Evolutionary conservation across 306 rosid genomes (phyloP), one percentile per base, ranked within the genome.

Genomic region (Amphicarpaea edgeworthii): DNA sequence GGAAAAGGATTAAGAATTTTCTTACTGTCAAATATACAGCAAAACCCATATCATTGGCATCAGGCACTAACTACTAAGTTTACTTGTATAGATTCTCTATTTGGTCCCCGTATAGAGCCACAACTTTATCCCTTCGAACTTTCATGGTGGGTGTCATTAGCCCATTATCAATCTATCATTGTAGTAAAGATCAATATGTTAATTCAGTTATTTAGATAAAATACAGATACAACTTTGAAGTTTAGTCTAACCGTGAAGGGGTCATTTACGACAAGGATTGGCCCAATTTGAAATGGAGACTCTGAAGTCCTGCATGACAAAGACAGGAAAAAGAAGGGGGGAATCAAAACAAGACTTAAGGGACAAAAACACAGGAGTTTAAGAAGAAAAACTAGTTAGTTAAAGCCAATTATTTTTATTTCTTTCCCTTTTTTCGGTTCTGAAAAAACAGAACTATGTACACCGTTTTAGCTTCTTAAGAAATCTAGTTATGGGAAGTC

Each of bases 121-220:
- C 77, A 41, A 92, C 97, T 64, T 68, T 84, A 79, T 95, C 96
- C 82, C 98, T 82, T 79, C 95, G 89, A 62, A 95, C 78, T 79
- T 95, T 92, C 98, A 95, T 82, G 10, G 98, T 95, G 3, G 98
- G 97, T 67, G 97, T 95, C 97, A 95, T 81, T 62, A 92, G 82
- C 30, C 96, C 96, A 68, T 85, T 83, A 47, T 95, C 98, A 77
- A 95, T 85, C 98, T 95, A 89, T 81, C 78, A 76, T 72, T 23
- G 11, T 72, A 77, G 62, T 12, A 59, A 68, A 17, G 24, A 75
- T 81, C 68, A 84, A 49, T 17, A 69, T 50, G 68, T 70, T 70
- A 54, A 14, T 54, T 66, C 37, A 46, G 53, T 53, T 32, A 40
- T 28, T 28, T 61, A 46, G 65, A 45, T 59, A 69, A 42, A 40